phyloP scores from a whole-genome alignment of 2,329 filamentous ascomycete species.

The Ophiocordyceps australis region DNA sequence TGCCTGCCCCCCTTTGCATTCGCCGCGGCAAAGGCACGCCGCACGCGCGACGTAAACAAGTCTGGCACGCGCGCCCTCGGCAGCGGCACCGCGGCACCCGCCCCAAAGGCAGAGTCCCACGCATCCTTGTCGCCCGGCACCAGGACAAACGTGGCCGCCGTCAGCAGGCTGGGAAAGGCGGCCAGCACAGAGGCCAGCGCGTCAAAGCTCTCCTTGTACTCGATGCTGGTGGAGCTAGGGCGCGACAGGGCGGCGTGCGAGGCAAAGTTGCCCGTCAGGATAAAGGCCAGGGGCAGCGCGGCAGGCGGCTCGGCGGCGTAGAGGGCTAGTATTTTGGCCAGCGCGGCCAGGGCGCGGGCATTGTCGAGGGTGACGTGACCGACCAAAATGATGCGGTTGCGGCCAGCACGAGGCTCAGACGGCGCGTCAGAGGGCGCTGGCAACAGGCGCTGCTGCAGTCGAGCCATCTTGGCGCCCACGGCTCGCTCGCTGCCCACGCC shows the following conservation, averaged over 20 bases:
- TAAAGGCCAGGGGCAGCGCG: conserved; percentile 56
- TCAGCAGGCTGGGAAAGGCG: conserved; percentile 68
- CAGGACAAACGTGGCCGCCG: conserved; percentile 71
- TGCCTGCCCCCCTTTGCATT: conserved; percentile 46
- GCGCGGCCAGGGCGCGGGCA: conserved; percentile 60
- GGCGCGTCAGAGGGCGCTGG: conserved; percentile 17
- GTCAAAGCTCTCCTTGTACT: conserved; percentile 95
- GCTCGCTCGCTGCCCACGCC: conserved; percentile 82
- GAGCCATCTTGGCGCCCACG: conserved; percentile 65
- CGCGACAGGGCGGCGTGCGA: conserved; percentile 45
- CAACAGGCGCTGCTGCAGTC: conserved; percentile 53
- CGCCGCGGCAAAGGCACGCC: conserved; percentile 60
- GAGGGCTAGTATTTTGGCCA: conserved; percentile 57
- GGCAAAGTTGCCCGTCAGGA: conserved; percentile 75
- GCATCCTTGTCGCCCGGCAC: conserved; percentile 94
- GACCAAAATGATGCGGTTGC: conserved; percentile 51
- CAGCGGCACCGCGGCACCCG: conserved; percentile 51
- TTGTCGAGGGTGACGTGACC: conserved; percentile 78
- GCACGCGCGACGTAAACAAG: conserved; percentile 75
- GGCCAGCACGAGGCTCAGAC: conserved; percentile 15
- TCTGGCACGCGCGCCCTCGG: conserved; percentile 62
- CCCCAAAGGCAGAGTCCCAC: conserved; percentile 79
- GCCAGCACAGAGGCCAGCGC: conserved; percentile 63
- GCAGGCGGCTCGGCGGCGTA: conserved; percentile 51
- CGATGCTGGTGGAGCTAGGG: conserved; percentile 66